Percentiles rank a stretch among this genome's conserved stretches.
These are phyloP conservation scores for Tetracladium marchalianum DNA, from an alignment of 495 filamentous ascomycete genomes.

Conservation along the genomic window DNA sequence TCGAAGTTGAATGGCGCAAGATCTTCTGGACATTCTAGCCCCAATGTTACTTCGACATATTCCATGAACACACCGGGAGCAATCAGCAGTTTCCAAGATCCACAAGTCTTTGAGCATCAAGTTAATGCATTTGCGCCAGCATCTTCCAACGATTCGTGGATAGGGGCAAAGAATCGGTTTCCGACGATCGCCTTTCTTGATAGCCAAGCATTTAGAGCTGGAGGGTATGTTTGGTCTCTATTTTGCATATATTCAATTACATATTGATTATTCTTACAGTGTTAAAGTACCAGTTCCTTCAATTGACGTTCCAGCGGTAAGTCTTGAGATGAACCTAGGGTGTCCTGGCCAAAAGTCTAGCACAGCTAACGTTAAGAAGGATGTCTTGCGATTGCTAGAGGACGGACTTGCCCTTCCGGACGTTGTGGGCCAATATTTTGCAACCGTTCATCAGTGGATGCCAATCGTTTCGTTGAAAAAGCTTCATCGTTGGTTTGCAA, in stretches of 20 bases:
- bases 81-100: no score
- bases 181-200: conserved; percentile 27
- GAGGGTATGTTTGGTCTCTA: conserved; percentile 15
- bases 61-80: conserved; percentile 1
- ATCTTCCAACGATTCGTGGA: conserved; percentile 9
- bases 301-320: conserved; percentile 20
- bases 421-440: conserved; percentile 23
- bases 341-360: no score
- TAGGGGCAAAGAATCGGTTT: conserved; percentile 13
- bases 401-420: conserved; percentile 22
- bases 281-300: conserved; percentile 22
- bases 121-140: background rate
- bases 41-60: conserved; percentile 3
- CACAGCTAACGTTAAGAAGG: conserved; percentile 1
- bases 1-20: conserved; percentile 19
- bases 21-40: background rate
- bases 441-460: conserved; percentile 34
- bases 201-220: conserved; percentile 24
- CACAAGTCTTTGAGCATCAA: no score
- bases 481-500: conserved; percentile 24
- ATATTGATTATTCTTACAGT: background rate
- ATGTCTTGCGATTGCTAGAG: conserved; percentile 25
- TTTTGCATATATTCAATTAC: background rate
- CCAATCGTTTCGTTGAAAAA: conserved; percentile 41
- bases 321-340: background rate